Percentiles rank a stretch among this genome's conserved stretches.
Conservation (phyloP, 2,329 filamentous ascomycete genomes). For the Fusarium xylarioides region DNA sequence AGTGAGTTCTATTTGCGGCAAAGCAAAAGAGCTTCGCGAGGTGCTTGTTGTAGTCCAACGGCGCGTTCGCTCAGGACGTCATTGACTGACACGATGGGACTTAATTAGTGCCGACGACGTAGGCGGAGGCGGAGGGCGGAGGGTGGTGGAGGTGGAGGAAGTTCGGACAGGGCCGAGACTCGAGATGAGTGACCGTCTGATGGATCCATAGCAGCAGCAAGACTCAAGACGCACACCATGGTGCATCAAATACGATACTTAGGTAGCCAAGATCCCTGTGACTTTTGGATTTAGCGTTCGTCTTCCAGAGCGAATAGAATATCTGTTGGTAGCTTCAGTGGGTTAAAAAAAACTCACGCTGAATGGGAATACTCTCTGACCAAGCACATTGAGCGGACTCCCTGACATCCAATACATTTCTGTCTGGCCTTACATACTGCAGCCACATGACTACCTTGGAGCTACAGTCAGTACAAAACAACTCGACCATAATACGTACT, state of each 20-base stretch:
- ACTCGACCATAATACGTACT: neutral
- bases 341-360: neutral
- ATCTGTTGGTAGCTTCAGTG: neutral
- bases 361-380: neutral
- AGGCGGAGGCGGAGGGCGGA: neutral
- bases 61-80: slow-evolving; percentile 39
- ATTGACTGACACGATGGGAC: slow-evolving; percentile 37
- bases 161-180: slow-evolving; percentile 27
- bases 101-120: slow-evolving; percentile 26
- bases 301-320: neutral
- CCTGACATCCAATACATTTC: neutral
- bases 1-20: slow-evolving; percentile 15
- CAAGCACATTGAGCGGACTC: too few species aligned
- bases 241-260: neutral
- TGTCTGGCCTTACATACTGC: neutral
- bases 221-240: neutral
- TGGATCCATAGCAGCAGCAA: neutral
- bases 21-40: slow-evolving; percentile 2
- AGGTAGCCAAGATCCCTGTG: neutral
- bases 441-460: neutral
- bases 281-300: neutral
- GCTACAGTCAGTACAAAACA: slow-evolving; percentile 7
- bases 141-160: slow-evolving; percentile 37
- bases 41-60: slow-evolving; percentile 17
- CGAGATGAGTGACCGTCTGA: slow-evolving; percentile 10